Conservation (phyloP, 1,284 basidiomycete genomes). For the Fomitopsis schrenkii region DNA sequence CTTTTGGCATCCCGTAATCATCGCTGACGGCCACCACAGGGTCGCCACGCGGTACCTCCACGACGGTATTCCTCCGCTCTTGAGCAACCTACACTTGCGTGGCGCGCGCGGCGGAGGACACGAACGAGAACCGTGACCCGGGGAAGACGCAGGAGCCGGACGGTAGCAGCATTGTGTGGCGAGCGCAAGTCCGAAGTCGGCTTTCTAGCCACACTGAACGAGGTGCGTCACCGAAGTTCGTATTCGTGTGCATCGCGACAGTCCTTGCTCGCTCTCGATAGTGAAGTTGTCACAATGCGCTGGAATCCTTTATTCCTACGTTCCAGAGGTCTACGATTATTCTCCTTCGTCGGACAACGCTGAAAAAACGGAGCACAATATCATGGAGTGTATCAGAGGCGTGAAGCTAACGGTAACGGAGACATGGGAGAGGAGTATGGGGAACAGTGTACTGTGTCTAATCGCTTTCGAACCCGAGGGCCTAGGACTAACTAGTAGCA, state of each 20-base stretch:
- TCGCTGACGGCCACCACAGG: constrained; percentile 15
- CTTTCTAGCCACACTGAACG: constrained; percentile 24
- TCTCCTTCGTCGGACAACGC: no score
- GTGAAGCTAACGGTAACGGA: no score
- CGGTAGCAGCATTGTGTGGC: constrained; percentile 16
- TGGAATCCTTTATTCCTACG: no score
- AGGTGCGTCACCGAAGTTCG: constrained; percentile 13
- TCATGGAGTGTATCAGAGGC: no score
- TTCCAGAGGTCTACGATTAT: no score
- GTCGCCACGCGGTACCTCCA: constrained; percentile 13
- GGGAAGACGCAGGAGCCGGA: constrained; percentile 23
- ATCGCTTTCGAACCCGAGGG: no score
- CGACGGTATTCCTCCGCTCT: not conserved
- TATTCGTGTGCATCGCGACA: constrained; percentile 3
- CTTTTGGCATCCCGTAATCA: constrained; percentile 24
- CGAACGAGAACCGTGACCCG: constrained; percentile 14
- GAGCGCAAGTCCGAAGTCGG: constrained; percentile 25
- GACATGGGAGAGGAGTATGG: no score
- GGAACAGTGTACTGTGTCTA: no score
- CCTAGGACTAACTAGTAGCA: no score
- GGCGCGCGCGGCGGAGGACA: not conserved
- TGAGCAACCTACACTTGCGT: not conserved
- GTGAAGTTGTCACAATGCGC: no score
- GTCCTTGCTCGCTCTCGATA: no score
- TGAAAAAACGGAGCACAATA: no score